These are phyloP conservation scores for Haplosporangium sp. DNA, from an alignment of 371 early-diverging fungal species.

Conservation along the genomic window DNA sequence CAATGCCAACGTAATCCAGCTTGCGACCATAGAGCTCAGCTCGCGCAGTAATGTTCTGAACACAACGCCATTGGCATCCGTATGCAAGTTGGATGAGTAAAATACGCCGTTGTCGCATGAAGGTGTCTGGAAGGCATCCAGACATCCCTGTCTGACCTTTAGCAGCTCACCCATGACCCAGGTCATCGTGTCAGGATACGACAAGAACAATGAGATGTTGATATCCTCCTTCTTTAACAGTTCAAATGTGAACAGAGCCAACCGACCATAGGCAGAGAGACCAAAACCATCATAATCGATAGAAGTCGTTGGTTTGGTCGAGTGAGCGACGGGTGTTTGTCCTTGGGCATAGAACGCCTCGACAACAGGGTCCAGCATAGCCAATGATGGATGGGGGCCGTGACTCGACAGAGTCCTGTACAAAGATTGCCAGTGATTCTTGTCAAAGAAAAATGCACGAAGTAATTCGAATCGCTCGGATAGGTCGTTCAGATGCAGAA, in stretches of 20 bases:
- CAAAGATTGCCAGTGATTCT: constrained; percentile 48
- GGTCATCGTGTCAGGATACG: constrained; percentile 47
- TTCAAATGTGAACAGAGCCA: constrained; percentile 61
- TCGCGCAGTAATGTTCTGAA: constrained; percentile 44
- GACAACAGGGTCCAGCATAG: constrained; percentile 48
- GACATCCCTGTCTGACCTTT: constrained; percentile 52
- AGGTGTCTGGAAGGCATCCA: constrained; percentile 41
- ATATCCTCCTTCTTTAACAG: constrained; percentile 51
- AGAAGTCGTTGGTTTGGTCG: constrained; percentile 4
- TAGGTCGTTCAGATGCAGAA: constrained; percentile 34
- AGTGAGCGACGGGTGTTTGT: background rate
- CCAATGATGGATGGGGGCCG: constrained; percentile 38
- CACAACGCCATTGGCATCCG: constrained; percentile 40
- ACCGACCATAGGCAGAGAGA: constrained; percentile 64
- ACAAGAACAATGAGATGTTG: constrained; percentile 38
- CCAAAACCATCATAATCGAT: constrained; percentile 67
- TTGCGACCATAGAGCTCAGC: constrained; percentile 23
- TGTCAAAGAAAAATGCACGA: constrained; percentile 45
- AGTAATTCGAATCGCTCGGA: constrained; percentile 34
- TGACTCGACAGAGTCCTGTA: constrained; percentile 32
- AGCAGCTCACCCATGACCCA: constrained; percentile 60
- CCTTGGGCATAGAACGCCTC: constrained; percentile 32
- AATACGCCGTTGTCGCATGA: constrained; percentile 38
- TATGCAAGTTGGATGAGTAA: constrained; percentile 35
- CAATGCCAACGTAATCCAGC: constrained; percentile 35